Evolutionary conservation across 1,139 yeast genomes (phyloP), one percentile per base, ranked within the genome.

Genomic region (Pichia sp.): DNA sequence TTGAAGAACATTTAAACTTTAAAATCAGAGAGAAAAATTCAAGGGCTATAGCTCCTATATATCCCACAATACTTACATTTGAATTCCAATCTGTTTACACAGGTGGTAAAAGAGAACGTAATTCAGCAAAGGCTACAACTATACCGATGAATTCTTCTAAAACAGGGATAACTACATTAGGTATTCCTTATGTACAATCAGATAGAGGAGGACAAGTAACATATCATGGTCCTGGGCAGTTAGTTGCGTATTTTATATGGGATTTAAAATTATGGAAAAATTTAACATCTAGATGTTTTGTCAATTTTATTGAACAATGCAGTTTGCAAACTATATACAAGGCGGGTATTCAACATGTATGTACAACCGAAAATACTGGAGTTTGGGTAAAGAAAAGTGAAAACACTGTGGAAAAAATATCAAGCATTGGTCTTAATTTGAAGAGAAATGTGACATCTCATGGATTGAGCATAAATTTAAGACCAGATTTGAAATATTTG

Each of bases 181-280:
- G 39, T 94, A 96, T 20, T 82, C 87, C 63, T 74, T 86, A 79
- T 58, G 75, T 81, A 27, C 95, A 87, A 57, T 75, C 94, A 0
- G 81, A 80, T 49, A 71, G 99, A 50, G 99, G 99, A n/a, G 99
- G 99, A 0, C 95, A 92, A 61, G 80, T 92, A 1, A 92, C 98
- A 0, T 94, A 87, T 73, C 99, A 94, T 66, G 97, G 97, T 0
- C 82, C 90, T 3, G 98, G 98, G 0, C 99, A 94, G 63, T 63
- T 89, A 38, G 96, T 90, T 4, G 80, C 87, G 3, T 94, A 90
- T 59, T 81, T 94, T 20, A 73, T 94, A 3, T 50, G 94, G 37
- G 97, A 92, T 61, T 68, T 92, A 45, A 72, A 74, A 51, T 71
- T 76, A 38, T 84, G 85, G 56, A 57, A 65, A 34, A 65, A 74